Conservation (phyloP, 2,329 filamentous ascomycete species). For the Apiospora hydei region DNA sequence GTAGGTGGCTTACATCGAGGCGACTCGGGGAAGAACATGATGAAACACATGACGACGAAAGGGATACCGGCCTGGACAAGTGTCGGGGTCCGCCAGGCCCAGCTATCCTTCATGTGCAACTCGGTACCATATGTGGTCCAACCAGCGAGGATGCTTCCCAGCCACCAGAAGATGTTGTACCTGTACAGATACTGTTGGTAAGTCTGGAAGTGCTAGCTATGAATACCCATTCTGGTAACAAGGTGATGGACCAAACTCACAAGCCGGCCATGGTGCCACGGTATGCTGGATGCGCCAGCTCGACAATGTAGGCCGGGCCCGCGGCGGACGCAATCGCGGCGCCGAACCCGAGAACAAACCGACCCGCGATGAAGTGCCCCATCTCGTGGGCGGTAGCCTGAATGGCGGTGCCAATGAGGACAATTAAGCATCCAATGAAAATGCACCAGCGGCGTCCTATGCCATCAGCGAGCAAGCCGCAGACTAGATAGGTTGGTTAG, state of each 20-base stretch:
- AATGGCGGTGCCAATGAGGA: slow-evolving; percentile 58
- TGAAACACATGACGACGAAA: slow-evolving; percentile 53
- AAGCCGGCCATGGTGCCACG: slow-evolving; percentile 65
- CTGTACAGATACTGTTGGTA: slow-evolving; percentile 28
- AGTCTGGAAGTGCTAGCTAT: slow-evolving; percentile 35
- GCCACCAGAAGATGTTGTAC: slow-evolving; percentile 53
- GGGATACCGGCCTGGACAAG: slow-evolving; percentile 56
- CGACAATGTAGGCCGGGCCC: slow-evolving; percentile 69
- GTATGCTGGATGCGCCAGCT: slow-evolving; percentile 69
- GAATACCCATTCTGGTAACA: neutral
- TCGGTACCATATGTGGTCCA: slow-evolving; percentile 57
- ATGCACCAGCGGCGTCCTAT: slow-evolving; percentile 63
- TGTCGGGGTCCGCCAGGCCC: slow-evolving; percentile 67
- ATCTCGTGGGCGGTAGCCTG: slow-evolving; percentile 55
- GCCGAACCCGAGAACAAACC: slow-evolving; percentile 64
- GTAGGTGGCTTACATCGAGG: slow-evolving; percentile 25
- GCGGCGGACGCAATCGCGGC: slow-evolving; percentile 66
- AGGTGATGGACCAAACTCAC: neutral
- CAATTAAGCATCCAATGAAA: slow-evolving; percentile 60
- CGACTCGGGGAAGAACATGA: slow-evolving; percentile 45
- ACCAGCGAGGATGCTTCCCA: slow-evolving; percentile 61
- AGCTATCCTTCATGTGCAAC: slow-evolving; percentile 47
- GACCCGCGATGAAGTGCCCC: slow-evolving; percentile 62
- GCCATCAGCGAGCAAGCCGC: slow-evolving; percentile 57
- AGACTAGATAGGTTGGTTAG: slow-evolving; percentile 42